Evolutionary conservation across 495 filamentous ascomycete species (phyloP).

Genomic region (Penicillium arizonense): DNA sequence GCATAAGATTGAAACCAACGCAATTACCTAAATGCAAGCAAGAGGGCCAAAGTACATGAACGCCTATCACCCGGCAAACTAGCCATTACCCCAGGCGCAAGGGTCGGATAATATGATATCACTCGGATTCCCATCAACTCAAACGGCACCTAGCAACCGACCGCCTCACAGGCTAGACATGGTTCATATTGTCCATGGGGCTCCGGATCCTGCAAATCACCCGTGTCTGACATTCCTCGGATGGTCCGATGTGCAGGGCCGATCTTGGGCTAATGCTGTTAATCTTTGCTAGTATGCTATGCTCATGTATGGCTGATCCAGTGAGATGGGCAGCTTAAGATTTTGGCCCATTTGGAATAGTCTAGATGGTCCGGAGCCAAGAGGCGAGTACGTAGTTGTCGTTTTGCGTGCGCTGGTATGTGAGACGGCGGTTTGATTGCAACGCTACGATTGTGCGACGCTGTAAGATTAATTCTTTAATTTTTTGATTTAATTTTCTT

Average conservation of each 20-base stretch:
- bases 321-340: too few species aligned
- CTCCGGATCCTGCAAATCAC: constrained; percentile 2
- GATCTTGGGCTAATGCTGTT: neutral
- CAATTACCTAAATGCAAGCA: constrained; percentile 1
- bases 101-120: constrained; percentile 8
- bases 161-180: neutral
- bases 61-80: neutral
- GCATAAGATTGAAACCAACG: neutral
- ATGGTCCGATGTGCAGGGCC: neutral
- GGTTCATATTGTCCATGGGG: constrained; percentile 3
- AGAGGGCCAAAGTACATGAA: neutral
- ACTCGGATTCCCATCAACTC: neutral
- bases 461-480: neutral
- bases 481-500: too few species aligned
- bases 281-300: too few species aligned
- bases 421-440: constrained; percentile 7
- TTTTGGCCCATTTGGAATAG: neutral
- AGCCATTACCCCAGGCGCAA: neutral
- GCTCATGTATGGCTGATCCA: too few species aligned
- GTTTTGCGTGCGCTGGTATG: constrained; percentile 5
- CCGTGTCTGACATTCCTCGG: constrained; percentile 11
- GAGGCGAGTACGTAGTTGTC: too few species aligned
- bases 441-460: constrained; percentile 2
- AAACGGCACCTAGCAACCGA: neutral
- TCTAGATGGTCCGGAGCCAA: neutral